Evolutionary conservation across 2,329 filamentous ascomycete species (phyloP).

Genomic region (Diplodia mutila): DNA sequence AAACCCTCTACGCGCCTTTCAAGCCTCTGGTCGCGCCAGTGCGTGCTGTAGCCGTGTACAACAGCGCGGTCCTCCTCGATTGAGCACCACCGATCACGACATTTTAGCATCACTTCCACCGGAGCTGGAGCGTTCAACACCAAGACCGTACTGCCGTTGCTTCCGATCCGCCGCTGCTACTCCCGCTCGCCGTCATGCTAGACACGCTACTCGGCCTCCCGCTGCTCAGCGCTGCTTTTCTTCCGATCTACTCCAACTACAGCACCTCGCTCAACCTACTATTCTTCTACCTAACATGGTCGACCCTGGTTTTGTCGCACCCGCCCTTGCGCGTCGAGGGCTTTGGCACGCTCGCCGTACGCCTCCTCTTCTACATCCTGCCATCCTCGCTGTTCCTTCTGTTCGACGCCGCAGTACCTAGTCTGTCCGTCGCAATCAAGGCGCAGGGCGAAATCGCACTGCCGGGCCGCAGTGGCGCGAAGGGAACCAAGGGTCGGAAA

Average conservation of each 20-base stretch:
- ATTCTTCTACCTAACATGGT: conserved; percentile 92
- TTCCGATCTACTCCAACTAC: conserved; percentile 70
- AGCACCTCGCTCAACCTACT: conserved; percentile 77
- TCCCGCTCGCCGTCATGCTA: conserved; percentile 9
- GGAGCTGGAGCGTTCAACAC: background rate
- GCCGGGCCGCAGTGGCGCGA: conserved; percentile 46
- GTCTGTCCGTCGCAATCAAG: conserved; percentile 70
- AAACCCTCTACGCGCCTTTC: background rate
- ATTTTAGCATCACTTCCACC: background rate
- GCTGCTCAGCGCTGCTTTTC: conserved; percentile 65
- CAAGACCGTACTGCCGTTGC: background rate
- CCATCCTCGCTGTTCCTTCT: conserved; percentile 74
- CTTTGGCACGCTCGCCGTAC: conserved; percentile 68
- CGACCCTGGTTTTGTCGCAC: conserved; percentile 77
- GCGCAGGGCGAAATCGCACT: conserved; percentile 61
- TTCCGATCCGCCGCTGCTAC: background rate
- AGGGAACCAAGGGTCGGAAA: conserved; percentile 43
- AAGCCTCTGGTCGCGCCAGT: background rate
- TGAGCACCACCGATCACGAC: background rate
- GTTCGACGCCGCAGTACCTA: conserved; percentile 73
- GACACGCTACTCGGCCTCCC: conserved; percentile 41
- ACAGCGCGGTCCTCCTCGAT: background rate
- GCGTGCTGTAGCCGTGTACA: background rate
- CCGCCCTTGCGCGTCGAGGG: conserved; percentile 75
- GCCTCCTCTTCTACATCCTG: conserved; percentile 70